Evolutionary conservation across 2,329 filamentous ascomycete genomes (phyloP).

Genomic region (Alternaria arbusti): DNA sequence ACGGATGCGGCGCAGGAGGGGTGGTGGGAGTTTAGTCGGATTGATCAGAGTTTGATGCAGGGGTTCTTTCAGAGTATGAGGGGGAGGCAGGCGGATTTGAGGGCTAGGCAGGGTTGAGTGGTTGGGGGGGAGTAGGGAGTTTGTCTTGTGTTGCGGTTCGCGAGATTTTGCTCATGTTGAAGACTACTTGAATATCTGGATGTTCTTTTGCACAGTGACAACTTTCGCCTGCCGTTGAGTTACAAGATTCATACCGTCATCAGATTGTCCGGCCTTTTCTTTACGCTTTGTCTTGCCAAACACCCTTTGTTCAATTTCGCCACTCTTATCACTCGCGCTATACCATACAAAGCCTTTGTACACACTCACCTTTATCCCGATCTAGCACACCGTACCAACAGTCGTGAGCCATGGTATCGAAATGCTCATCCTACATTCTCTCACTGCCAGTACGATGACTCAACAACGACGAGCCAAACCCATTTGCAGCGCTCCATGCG

Average conservation of each 20-base stretch:
- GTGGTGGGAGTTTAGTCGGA: constrained; percentile 18
- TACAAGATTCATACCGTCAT: too few relatives aligned
- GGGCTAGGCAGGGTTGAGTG: background rate
- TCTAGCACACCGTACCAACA: background rate
- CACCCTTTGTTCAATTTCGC: background rate
- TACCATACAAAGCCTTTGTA: background rate
- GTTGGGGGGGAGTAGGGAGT: background rate
- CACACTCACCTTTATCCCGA: background rate
- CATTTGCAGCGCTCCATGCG: background rate
- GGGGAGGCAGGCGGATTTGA: background rate
- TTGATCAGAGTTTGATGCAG: background rate
- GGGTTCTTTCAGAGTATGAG: constrained; percentile 4
- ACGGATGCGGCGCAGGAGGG: constrained; percentile 14
- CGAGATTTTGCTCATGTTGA: too few relatives aligned
- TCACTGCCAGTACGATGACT: background rate
- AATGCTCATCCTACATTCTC: background rate
- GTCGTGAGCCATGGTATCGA: background rate
- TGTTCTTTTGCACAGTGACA: too few relatives aligned
- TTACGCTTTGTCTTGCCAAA: background rate
- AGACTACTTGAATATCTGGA: too few relatives aligned
- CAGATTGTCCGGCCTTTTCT: too few relatives aligned
- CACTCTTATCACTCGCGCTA: background rate
- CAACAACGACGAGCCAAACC: background rate
- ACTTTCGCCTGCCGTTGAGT: too few relatives aligned
- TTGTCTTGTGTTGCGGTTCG: too few relatives aligned